Percentiles rank a stretch among this genome's conserved stretches.
Conservation (phyloP, 495 filamentous ascomycete species). For the Neurospora sp. region DNA sequence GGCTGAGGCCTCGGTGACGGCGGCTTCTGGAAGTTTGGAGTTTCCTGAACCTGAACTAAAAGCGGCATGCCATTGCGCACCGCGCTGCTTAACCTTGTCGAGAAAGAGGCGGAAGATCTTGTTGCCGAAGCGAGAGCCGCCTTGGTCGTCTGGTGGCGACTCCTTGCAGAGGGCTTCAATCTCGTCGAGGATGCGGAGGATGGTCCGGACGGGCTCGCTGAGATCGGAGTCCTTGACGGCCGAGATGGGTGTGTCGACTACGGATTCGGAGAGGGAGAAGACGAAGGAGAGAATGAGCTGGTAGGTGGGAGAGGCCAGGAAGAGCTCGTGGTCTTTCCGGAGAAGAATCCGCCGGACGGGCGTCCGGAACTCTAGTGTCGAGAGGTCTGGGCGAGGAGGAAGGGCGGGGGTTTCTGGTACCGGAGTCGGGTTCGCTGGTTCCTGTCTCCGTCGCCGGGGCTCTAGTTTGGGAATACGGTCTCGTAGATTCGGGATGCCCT, state of each 20-base stretch:
- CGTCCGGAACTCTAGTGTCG: slow-evolving; percentile 48
- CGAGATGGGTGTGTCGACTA: slow-evolving; percentile 65
- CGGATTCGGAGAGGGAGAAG: slow-evolving; percentile 75
- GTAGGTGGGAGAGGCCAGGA: slow-evolving; percentile 69
- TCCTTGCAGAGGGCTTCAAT: slow-evolving; percentile 51
- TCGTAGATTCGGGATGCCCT: slow-evolving; percentile 44
- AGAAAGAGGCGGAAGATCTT: slow-evolving; percentile 78
- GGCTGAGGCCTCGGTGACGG: slow-evolving; percentile 58
- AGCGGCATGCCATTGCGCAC: slow-evolving; percentile 47
- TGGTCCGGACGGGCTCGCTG: slow-evolving; percentile 47
- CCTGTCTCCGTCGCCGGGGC: slow-evolving; percentile 47
- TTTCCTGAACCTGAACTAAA: slow-evolving; percentile 14
- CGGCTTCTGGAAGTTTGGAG: slow-evolving; percentile 24
- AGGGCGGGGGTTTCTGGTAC: slow-evolving; percentile 63
- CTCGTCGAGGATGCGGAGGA: slow-evolving; percentile 61
- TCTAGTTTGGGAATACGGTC: slow-evolving; percentile 60
- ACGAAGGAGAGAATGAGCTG: slow-evolving; percentile 71
- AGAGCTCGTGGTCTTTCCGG: slow-evolving; percentile 66
- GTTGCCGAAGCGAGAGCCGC: slow-evolving; percentile 89
- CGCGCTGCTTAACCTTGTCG: slow-evolving; percentile 52
- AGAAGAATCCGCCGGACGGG: slow-evolving; percentile 76
- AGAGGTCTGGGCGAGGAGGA: slow-evolving; percentile 56
- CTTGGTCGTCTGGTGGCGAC: slow-evolving; percentile 73
- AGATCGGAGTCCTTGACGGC: slow-evolving; percentile 45
- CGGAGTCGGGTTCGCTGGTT: slow-evolving; percentile 47